These are phyloP conservation scores for Phytophthora meadii DNA, from an alignment of 352 stramenopile genomes.

Conservation along the genomic window DNA sequence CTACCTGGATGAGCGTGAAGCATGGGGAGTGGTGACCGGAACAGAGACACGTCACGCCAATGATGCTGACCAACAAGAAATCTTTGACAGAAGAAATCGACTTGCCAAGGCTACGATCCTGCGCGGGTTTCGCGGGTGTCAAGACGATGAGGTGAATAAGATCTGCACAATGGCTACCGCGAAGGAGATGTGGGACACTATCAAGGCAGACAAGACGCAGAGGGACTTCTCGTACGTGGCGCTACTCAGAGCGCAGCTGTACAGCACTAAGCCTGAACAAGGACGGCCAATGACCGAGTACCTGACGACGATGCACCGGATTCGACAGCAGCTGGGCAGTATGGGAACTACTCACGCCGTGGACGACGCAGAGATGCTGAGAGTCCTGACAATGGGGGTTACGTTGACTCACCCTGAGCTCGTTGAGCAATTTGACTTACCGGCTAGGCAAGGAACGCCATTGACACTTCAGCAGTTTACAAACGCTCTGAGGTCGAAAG, in stretches of 20 bases:
- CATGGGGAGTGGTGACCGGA: not conserved
- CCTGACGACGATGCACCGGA: not conserved
- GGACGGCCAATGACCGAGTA: slow-evolving; percentile 1
- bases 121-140: not conserved
- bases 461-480: not conserved
- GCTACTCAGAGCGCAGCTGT: not conserved
- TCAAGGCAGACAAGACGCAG: not conserved
- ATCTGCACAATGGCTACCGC: not conserved
- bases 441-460: slow-evolving; percentile 3
- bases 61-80: not conserved
- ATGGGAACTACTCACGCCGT: not conserved
- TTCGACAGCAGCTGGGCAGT: not conserved
- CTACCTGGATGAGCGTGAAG: not conserved
- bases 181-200: not conserved
- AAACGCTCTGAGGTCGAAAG: not conserved
- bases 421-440: slow-evolving; percentile 8
- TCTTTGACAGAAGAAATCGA: not conserved
- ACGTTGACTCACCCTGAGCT: slow-evolving; percentile 2
- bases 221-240: slow-evolving; percentile 5
- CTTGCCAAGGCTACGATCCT: not conserved
- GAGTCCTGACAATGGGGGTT: not conserved
- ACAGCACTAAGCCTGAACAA: not conserved
- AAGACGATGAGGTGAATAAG: not conserved
- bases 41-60: not conserved
- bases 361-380: slow-evolving; percentile 3